Base-by-base conservation (phyloP, 2,329 filamentous ascomycete species). In the Calonectria hawksworthii region DNA sequence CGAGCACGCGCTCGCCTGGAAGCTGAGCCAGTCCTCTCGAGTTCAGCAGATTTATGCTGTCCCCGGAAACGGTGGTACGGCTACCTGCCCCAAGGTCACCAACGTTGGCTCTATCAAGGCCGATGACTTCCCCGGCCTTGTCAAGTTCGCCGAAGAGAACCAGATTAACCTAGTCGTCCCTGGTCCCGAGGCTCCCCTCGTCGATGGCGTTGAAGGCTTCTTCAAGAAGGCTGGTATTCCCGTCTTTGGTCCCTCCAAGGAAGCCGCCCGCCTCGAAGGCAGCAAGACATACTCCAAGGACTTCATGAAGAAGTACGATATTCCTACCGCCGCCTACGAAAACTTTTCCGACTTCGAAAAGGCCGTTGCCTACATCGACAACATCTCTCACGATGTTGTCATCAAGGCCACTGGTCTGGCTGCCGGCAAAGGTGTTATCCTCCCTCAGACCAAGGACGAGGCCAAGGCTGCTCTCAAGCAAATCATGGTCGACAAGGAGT, bases 281-380 rank as follows among this genome's bases (percentile, higher is more conserved):
- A 98, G 95, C 87, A 99, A 99, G 89, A 95, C 96, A 14, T 99
- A 98, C 85, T 96, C 95, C 76, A 99, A 99, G 85, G 96, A 99
- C 85, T 99, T 99, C 83, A 99, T 99, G 97, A 93, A 94, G 85
- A 93, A 93, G 78, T 92, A 98, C 86, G 90, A 91, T 81, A 98
- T 99, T 80, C 96, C 96, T 47, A 99, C 97, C 1, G 97, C 97
- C 21, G 92, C 91, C 50, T 99, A 98, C 87, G 92, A 94, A 85
- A 98, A 98, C 87, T 98, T 99, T 83, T 92, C 89, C 84, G 90
- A 94, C 81, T 96, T 94, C 85, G 91, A 93, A 70, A 87, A 91
- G 61, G 96, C 96, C 18, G 88, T 89, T 78, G 87, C 91, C 79
- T 98, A 99, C 83, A 87, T 99, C 67, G 93, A 96, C 78, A 89